These are phyloP conservation scores for Hibiscus syriacus DNA, from an alignment of 345 rosid species.

Conservation along the genomic window DNA sequence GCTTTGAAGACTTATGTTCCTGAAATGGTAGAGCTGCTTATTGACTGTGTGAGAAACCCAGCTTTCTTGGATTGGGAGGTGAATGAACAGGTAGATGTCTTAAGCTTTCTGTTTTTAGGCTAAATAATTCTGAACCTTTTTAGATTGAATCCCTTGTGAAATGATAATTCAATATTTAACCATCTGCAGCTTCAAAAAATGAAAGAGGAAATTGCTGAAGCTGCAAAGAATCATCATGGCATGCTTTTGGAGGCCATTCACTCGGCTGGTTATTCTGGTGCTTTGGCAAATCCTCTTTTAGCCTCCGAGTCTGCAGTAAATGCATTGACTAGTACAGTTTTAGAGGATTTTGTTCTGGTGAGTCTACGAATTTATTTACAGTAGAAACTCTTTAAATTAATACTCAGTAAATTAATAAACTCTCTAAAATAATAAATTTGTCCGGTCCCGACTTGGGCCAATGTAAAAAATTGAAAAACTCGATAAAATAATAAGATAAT, in stretches of 20 bases:
- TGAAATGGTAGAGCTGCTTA: conserved; percentile 80
- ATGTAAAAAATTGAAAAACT: no score
- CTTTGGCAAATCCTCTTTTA: conserved; percentile 79
- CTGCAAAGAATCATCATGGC: conserved; percentile 63
- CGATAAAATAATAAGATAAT: no score
- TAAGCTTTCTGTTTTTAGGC: background rate
- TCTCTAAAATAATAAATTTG: no score
- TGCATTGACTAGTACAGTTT: conserved; percentile 39
- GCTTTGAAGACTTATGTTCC: conserved; percentile 88
- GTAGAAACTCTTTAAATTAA: no score
- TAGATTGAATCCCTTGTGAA: background rate
- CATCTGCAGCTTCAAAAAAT: conserved; percentile 59
- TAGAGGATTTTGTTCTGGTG: conserved; percentile 77
- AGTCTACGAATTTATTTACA: conserved; percentile 22
- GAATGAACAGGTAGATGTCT: conserved; percentile 52
- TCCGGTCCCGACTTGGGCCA: no score
- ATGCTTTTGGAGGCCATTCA: conserved; percentile 81
- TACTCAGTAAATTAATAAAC: no score
- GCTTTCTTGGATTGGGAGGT: conserved; percentile 93
- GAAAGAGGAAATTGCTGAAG: conserved; percentile 58
- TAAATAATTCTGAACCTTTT: background rate
- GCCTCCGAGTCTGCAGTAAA: conserved; percentile 70
- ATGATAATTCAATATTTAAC: background rate
- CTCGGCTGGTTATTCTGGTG: conserved; percentile 76
- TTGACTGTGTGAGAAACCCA: conserved; percentile 88